These are phyloP conservation scores for Periconia sp. DNA, from an alignment of 2,329 filamentous ascomycete genomes.

Conservation along the genomic window DNA sequence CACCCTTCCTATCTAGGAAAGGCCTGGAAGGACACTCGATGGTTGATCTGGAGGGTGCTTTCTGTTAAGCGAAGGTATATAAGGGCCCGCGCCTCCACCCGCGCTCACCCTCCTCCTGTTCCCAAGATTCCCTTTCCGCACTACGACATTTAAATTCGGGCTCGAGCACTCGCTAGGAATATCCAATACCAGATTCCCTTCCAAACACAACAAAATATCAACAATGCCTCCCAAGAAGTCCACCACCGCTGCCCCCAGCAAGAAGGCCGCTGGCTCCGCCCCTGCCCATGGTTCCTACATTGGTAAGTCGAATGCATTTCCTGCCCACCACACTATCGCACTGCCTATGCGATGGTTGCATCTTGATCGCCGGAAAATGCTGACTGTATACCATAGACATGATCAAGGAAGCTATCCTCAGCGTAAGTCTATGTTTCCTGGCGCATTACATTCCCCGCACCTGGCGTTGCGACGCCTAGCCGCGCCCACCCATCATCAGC, in stretches of 20 bases:
- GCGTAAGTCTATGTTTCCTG: slow-evolving; percentile 61
- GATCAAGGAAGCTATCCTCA: slow-evolving; percentile 72
- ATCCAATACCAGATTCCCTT: slow-evolving; percentile 23
- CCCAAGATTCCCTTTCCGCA: slow-evolving; percentile 26
- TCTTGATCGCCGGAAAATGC: slow-evolving; percentile 56
- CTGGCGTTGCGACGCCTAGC: slow-evolving; percentile 36
- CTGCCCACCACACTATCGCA: slow-evolving; percentile 52
- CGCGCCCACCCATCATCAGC: slow-evolving; percentile 32
- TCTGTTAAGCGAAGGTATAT: slow-evolving; percentile 34
- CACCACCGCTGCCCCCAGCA: slow-evolving; percentile 55
- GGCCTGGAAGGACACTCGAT: slow-evolving; percentile 20
- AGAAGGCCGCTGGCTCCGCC: slow-evolving; percentile 56
- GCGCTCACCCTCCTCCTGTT: slow-evolving; percentile 28
- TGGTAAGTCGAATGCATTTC: slow-evolving; percentile 55
- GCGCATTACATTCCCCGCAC: slow-evolving; percentile 50
- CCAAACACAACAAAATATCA: slow-evolving; percentile 28
- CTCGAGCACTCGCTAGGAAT: slow-evolving; percentile 37
- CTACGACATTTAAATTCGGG: slow-evolving; percentile 20
- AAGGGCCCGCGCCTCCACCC: slow-evolving; percentile 27
- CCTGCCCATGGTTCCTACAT: slow-evolving; percentile 66
- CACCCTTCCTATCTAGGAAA: slow-evolving; percentile 36
- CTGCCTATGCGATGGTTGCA: slow-evolving; percentile 35
- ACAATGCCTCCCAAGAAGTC: slow-evolving; percentile 69
- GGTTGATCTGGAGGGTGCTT: slow-evolving; percentile 34
- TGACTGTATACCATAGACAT: slow-evolving; percentile 62